Percentiles rank a stretch among this genome's conserved stretches.
These are phyloP conservation scores for Rhynchosporium secalis DNA, from an alignment of 2,329 filamentous ascomycete genomes.

Conservation along the genomic window DNA sequence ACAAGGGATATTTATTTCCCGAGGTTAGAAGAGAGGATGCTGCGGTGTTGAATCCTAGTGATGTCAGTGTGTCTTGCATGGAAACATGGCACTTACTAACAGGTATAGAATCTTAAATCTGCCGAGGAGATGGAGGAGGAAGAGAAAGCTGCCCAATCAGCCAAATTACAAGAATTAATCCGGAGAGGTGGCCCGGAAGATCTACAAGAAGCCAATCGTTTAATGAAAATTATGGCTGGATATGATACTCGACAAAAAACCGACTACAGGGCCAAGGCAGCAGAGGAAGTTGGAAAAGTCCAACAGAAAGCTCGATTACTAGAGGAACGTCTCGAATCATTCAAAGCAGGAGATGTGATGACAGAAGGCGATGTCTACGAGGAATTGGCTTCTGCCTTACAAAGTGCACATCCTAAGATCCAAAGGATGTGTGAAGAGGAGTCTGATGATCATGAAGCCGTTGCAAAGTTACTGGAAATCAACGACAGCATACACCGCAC, in stretches of 20 bases:
- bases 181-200: slow-evolving; percentile 88
- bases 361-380: slow-evolving; percentile 67
- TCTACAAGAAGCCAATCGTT: slow-evolving; percentile 90
- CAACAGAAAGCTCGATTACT: slow-evolving; percentile 92
- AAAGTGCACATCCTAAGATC: slow-evolving; percentile 96
- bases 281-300: slow-evolving; percentile 90
- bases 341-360: slow-evolving; percentile 79
- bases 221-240: slow-evolving; percentile 99
- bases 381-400: slow-evolving; percentile 85
- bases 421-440: slow-evolving; percentile 99
- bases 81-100: slow-evolving; percentile 13
- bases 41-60: slow-evolving; percentile 92
- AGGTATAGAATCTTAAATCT: slow-evolving; percentile 80
- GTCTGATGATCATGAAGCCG: slow-evolving; percentile 93
- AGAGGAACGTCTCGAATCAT: slow-evolving; percentile 87
- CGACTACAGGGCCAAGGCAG: slow-evolving; percentile 95
- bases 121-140: slow-evolving; percentile 99
- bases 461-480: slow-evolving; percentile 92
- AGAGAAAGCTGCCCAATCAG: slow-evolving; percentile 89
- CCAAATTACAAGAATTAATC: slow-evolving; percentile 97
- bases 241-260: slow-evolving; percentile 95
- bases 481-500: slow-evolving; percentile 99
- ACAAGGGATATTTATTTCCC: slow-evolving; percentile 96
- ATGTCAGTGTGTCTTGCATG: slow-evolving; percentile 61
- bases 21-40: slow-evolving; percentile 91